A percentile compares a stretch with the other conserved stretches of the same genome.
Conservation (phyloP, 768 basidiomycete species). For the Boletus rubropictus region DNA sequence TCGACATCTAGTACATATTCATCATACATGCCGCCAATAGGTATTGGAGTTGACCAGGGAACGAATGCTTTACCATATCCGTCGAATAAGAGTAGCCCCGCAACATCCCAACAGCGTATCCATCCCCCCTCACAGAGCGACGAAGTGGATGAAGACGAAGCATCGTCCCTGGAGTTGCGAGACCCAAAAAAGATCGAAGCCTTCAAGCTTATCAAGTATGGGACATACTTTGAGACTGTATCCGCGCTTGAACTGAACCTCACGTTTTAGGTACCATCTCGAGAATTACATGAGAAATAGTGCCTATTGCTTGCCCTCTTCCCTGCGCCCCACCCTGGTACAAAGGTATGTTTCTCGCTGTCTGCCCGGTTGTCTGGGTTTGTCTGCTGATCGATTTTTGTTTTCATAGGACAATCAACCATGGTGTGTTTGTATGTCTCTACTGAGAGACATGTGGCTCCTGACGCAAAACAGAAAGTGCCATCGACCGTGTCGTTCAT, state of each 20-base stretch:
- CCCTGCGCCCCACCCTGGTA: constrained; percentile 80
- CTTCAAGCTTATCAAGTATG: constrained; percentile 74
- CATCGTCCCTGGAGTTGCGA: constrained; percentile 25
- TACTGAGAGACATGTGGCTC: not conserved
- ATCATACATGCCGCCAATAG: constrained; percentile 52
- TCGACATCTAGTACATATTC: constrained; percentile 31
- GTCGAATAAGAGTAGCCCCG: constrained; percentile 26
- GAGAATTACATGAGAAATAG: constrained; percentile 85
- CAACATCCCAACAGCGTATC: constrained; percentile 23
- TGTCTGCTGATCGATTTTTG: constrained; percentile 3
- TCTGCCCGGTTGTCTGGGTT: not conserved
- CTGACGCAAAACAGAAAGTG: constrained; percentile 54
- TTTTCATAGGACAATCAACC: constrained; percentile 64
- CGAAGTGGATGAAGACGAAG: constrained; percentile 54
- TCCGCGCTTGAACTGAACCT: not conserved
- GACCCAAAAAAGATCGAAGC: constrained; percentile 77
- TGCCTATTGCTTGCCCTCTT: constrained; percentile 82
- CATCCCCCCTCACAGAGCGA: constrained; percentile 25
- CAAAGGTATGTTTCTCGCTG: constrained; percentile 51
- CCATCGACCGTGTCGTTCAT: constrained; percentile 87
- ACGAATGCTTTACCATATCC: constrained; percentile 49
- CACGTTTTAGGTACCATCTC: constrained; percentile 67
- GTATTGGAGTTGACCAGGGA: constrained; percentile 51
- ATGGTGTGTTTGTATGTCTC: constrained; percentile 46
- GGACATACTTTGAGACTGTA: constrained; percentile 1